Conservation (phyloP, 176 grass and related monocot genomes). For the Triticum dicoccoides region DNA sequence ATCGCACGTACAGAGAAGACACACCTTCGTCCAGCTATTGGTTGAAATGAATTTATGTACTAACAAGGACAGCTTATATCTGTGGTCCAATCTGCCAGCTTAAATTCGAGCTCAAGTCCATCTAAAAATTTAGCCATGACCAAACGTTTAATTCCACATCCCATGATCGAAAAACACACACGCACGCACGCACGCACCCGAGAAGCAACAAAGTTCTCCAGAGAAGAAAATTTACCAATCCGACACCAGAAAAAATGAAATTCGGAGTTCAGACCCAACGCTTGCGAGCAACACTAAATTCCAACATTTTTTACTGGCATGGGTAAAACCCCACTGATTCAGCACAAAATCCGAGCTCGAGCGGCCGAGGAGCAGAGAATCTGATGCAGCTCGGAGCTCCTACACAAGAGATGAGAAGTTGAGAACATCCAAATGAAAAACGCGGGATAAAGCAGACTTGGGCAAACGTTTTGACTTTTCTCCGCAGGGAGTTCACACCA, state of each 20-base stretch:
- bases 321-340: not conserved
- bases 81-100: not conserved
- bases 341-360: not conserved
- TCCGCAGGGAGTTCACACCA: not conserved
- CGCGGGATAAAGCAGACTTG: not conserved
- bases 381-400: not conserved
- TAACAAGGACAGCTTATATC: not conserved
- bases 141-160: not conserved
- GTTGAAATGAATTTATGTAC: constrained; percentile 15
- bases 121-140: not conserved
- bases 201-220: not conserved
- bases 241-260: not conserved
- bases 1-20: not conserved
- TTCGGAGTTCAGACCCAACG: not conserved
- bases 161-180: not conserved
- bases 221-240: not conserved
- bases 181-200: not conserved
- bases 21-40: constrained; percentile 2
- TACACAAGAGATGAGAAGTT: not conserved
- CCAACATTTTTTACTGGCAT: not conserved
- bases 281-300: not conserved
- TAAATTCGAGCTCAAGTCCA: not conserved
- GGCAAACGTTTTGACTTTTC: not conserved
- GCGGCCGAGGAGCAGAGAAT: not conserved
- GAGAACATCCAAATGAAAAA: not conserved